A percentile compares a stretch with the other conserved stretches of the same genome.
Evolutionary conservation across 768 basidiomycete species (phyloP).

Genomic region (Hericium erinaceus): DNA sequence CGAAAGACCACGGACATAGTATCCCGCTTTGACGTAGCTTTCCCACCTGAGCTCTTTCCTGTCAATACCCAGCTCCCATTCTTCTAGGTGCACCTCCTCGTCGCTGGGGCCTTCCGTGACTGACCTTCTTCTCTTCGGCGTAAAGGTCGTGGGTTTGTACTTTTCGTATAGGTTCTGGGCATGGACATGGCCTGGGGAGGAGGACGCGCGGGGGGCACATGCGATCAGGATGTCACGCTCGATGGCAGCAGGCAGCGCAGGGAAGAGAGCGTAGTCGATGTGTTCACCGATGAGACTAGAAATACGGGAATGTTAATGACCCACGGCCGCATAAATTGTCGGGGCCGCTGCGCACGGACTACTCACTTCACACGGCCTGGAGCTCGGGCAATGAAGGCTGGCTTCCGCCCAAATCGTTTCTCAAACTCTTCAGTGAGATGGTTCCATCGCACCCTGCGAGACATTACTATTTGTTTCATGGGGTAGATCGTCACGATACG

Average conservation of each 20-base stretch:
- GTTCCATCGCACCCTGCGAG: constrained; percentile 44
- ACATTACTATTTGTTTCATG: neutral
- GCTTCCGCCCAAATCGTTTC: constrained; percentile 53
- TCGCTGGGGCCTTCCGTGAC: constrained; percentile 9
- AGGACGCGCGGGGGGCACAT: constrained; percentile 35
- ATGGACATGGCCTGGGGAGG: constrained; percentile 43
- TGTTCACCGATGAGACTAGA: constrained; percentile 52
- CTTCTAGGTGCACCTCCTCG: constrained; percentile 31
- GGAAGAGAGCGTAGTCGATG: constrained; percentile 78
- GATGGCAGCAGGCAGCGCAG: constrained; percentile 77
- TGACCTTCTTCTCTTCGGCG: constrained; percentile 32
- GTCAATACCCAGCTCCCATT: constrained; percentile 73
- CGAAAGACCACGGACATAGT: constrained; percentile 46
- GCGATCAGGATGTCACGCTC: constrained; percentile 81
- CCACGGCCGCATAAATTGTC: constrained; percentile 21
- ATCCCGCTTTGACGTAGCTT: constrained; percentile 82
- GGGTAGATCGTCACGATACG: neutral
- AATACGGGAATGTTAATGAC: neutral
- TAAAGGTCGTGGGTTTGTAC: constrained; percentile 52
- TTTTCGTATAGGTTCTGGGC: constrained; percentile 54
- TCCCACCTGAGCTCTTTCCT: constrained; percentile 69
- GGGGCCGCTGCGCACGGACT: neutral
- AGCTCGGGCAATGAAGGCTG: constrained; percentile 64
- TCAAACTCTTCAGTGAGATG: constrained; percentile 52
- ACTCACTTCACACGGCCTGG: constrained; percentile 75